A percentile compares a stretch with the other conserved stretches of the same genome.
Evolutionary conservation across 73 alveolate genomes (phyloP).

Genomic region (Blepharisma japonicum): DNA sequence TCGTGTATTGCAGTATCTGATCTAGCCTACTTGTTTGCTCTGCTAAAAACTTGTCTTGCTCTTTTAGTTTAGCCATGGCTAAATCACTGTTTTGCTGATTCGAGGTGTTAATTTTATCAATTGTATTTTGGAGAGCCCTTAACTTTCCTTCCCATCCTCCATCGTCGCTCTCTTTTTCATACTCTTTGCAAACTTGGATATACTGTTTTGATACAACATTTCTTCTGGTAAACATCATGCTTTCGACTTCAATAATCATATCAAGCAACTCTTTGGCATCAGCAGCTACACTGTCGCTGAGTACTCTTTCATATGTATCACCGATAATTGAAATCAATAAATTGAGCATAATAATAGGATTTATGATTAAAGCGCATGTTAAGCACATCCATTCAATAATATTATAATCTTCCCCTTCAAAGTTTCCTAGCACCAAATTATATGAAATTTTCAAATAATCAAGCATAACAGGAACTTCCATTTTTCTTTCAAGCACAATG

Average conservation of each 20-base stretch:
- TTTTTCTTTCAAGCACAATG: background rate
- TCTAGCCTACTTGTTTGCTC: too few species aligned
- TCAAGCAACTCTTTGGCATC: slow-evolving; percentile 22
- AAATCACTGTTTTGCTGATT: too few species aligned
- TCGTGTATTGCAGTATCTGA: too few species aligned
- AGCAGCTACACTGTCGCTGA: background rate
- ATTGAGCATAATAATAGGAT: slow-evolving; percentile 21
- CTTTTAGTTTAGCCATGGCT: too few species aligned
- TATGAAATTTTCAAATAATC: too few species aligned
- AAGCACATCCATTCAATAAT: background rate
- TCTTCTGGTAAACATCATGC: slow-evolving; percentile 21
- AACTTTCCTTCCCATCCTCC: slow-evolving; percentile 31
- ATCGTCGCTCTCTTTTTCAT: background rate
- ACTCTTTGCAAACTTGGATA: slow-evolving; percentile 15
- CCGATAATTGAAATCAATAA: slow-evolving; percentile 15
- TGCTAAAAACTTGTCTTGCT: too few species aligned
- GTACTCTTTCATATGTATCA: slow-evolving; percentile 18
- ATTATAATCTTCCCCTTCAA: background rate
- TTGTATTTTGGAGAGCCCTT: too few species aligned
- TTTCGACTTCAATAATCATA: slow-evolving; percentile 25
- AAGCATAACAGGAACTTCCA: background rate
- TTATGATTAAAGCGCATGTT: slow-evolving; percentile 10
- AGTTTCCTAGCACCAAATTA: slow-evolving; percentile 21
- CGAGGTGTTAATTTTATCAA: too few species aligned
- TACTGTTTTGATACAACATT: background rate